Percentiles rank a stretch among this genome's conserved stretches.
Conservation (phyloP, 768 basidiomycete genomes). For the Lactarius akahatsu region DNA sequence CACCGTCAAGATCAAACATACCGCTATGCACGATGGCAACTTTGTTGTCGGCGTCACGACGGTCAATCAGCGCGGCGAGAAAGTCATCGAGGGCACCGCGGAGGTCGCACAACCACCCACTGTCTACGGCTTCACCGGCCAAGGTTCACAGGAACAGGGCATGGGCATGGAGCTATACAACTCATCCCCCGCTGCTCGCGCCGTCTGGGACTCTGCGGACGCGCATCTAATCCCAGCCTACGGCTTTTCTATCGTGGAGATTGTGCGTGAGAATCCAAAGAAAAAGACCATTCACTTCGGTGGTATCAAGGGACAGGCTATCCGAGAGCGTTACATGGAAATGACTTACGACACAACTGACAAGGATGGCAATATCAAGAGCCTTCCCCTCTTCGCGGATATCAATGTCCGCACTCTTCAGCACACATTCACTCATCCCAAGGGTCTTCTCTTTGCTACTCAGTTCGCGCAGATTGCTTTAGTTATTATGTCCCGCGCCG, state of each 20-base stretch:
- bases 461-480: slow-evolving; percentile 99
- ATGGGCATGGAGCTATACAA: slow-evolving; percentile 99
- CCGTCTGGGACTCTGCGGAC: slow-evolving; percentile 97
- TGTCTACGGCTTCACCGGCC: slow-evolving; percentile 97
- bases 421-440: slow-evolving; percentile 98
- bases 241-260: slow-evolving; percentile 98
- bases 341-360: slow-evolving; percentile 98
- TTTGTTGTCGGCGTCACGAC: slow-evolving; percentile 90
- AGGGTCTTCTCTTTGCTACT: slow-evolving; percentile 93
- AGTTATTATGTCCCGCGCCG: slow-evolving; percentile 97
- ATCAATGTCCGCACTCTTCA: slow-evolving; percentile 92
- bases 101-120: slow-evolving; percentile 92
- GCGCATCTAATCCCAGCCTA: slow-evolving; percentile 91
- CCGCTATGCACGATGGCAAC: slow-evolving; percentile 90
- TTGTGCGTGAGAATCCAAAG: slow-evolving; percentile 98
- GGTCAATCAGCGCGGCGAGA: slow-evolving; percentile 79
- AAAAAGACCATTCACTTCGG: slow-evolving; percentile 98
- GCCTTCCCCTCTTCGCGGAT: slow-evolving; percentile 92
- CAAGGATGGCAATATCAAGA: slow-evolving; percentile 94
- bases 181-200: slow-evolving; percentile 86
- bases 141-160: slow-evolving; percentile 95
- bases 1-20: slow-evolving; percentile 82
- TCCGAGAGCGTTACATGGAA: slow-evolving; percentile 99
- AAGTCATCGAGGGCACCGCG: slow-evolving; percentile 88
- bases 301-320: slow-evolving; percentile 98